Evolutionary conservation across 2,329 filamentous ascomycete genomes (phyloP).

Genomic region (Incumbomyces lentus): DNA sequence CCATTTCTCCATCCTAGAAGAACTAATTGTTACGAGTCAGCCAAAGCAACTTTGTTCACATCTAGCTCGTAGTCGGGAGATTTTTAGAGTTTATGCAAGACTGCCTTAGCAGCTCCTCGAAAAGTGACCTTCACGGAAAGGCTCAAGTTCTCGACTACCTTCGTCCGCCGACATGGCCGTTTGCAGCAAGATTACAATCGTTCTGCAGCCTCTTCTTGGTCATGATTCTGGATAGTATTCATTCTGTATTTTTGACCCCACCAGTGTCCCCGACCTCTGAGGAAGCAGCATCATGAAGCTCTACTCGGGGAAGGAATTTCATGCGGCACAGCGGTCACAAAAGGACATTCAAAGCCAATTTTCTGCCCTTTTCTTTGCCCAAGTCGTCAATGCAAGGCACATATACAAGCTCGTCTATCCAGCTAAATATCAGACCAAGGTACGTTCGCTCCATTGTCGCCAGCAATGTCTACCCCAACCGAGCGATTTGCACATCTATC

Average conservation of each 20-base stretch:
- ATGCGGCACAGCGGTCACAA: slow-evolving; percentile 9
- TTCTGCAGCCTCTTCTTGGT: neutral
- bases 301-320: neutral
- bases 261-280: neutral
- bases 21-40: too few relatives aligned
- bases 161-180: neutral
- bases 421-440: neutral
- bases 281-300: slow-evolving; percentile 3
- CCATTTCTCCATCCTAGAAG: neutral
- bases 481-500: slow-evolving; percentile 12
- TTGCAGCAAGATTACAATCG: neutral
- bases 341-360: slow-evolving; percentile 7
- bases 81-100: neutral
- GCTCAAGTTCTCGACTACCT: neutral
- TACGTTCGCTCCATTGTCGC: neutral
- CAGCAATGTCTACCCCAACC: slow-evolving; percentile 12
- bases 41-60: too few relatives aligned
- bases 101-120: neutral
- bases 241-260: neutral
- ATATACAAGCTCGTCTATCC: neutral
- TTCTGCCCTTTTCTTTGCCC: slow-evolving; percentile 4
- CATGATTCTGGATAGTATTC: slow-evolving; percentile 2
- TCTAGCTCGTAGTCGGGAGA: neutral
- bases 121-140: neutral
- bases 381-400: neutral